phyloP scores from a whole-genome alignment of 163 green algal genomes.

The Chlorella variabilis region DNA sequence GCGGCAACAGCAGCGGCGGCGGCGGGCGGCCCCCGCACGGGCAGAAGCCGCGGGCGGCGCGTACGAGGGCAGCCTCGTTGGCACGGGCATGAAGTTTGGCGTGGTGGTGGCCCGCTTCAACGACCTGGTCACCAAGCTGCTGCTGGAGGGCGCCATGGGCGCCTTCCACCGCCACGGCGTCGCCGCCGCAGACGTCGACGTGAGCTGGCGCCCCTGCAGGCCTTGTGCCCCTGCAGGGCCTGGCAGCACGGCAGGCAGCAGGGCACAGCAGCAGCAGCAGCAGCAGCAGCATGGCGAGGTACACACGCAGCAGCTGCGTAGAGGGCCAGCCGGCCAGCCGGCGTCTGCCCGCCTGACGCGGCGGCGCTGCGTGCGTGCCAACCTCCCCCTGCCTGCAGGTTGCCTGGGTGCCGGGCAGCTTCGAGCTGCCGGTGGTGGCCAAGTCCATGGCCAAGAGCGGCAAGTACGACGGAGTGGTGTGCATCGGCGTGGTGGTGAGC shows the following conservation, averaged over 20 bases:
- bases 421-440: constrained; percentile 95
- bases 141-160: constrained; percentile 87
- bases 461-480: constrained; percentile 91
- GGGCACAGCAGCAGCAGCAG: too few species aligned
- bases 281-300: too few species aligned
- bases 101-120: constrained; percentile 95
- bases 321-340: too few species aligned
- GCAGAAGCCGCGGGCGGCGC: background rate
- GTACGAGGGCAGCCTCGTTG: constrained; percentile 55
- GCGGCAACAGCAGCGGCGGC: constrained; percentile 13
- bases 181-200: constrained; percentile 69
- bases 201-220: constrained; percentile 44
- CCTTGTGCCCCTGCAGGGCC: too few species aligned
- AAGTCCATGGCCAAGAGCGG: constrained; percentile 90
- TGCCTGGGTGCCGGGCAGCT: constrained; percentile 95
- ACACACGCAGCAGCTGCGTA: too few species aligned
- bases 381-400: too few species aligned
- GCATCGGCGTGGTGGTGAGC: constrained; percentile 90
- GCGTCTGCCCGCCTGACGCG: too few species aligned
- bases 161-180: constrained; percentile 82
- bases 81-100: constrained; percentile 63
- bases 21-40: background rate
- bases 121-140: constrained; percentile 90
- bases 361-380: too few species aligned
- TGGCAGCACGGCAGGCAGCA: too few species aligned